Evolutionary conservation across 2,329 filamentous ascomycete genomes (phyloP), one percentile per base, ranked within the genome.

Genomic region (Diaporthe capsici): DNA sequence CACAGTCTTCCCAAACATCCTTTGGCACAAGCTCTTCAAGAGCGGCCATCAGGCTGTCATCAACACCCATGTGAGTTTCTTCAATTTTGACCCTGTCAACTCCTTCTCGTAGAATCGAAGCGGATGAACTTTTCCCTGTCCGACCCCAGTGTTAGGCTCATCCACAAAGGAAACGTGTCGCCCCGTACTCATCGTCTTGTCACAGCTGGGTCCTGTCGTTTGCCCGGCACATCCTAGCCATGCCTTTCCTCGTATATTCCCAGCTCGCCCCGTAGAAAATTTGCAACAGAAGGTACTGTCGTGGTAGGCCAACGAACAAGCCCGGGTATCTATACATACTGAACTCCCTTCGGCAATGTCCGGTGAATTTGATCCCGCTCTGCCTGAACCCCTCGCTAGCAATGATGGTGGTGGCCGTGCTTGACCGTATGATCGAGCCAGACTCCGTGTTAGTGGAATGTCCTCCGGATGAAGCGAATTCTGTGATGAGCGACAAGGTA

Each of bases 281-380:
- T 17, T 37, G 47, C 31, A 70, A 70, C 65, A 55, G 49, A 34
- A 53, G 65, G n/a, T 28, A 55, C n/a, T 37, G 34, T 55, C 49
- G 61, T 67, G 42, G 31, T 70, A 55, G 49, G 49, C 65, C 65
- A 28, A 55, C 49, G n/a, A 70, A 42, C 34, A 70, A 70, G 65
- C 49, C 49, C 22, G 65, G 65, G 65, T 70, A 70, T 70, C 65
- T 70, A 55, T 55, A 55, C 65, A 28, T 13, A 55, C 17, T 37
- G 65, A 70, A 55, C 28, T 42, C 15, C 28, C 47, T 55, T 39
- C 12, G 49, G 65, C 49, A 39, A 55, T 70, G 65, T 70, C 37
- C 34, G 37, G 65, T n/a, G 22, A 55, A 20, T 53, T 10, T 42
- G 65, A 15, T 70, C 65, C n/a, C 49, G 8, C 60, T 20, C 25